Base-by-base conservation (phyloP, 345 rosid genomes). In the Salix caprea region DNA sequence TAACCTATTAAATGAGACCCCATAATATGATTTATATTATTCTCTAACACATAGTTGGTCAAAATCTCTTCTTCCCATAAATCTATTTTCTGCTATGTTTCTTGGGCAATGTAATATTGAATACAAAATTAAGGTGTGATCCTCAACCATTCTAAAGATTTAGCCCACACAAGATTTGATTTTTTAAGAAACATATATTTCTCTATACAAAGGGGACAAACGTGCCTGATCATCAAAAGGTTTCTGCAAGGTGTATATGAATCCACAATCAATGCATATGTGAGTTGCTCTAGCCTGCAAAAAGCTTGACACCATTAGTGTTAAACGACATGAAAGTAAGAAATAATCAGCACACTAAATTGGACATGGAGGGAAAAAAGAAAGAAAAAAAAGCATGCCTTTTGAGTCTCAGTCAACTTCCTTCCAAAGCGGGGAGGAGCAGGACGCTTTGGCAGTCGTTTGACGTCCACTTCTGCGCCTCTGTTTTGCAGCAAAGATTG, bases 381-480 rank as follows among this genome's bases (percentile, higher is more conserved):
- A 62, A 7, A 7, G 24, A 6, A 69, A 36, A 34, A 23, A 7
- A 56, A 15, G 44, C 80, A 81, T 81, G 77, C 97, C 98, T 92
- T 94, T 65, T 95, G 99, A 83, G 93, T 83, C 36, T 95, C 97
- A 1, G 97, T 88, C 80, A 95, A 80, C 86, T 95, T 95, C 81
- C 94, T 90, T 70, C 99, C 99, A 50, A 95, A 92, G 61, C 97
- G 94, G 1, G 99, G 97, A 75, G 99, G 99, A 76, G 97, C 95
- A 2, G 99, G 99, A 74, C 99, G 92, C 86, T 95, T 95, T 5
- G 92, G 74, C 30, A 95, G 88, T 71, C 91, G 83, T 85, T 90
- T 95, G 61, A 95, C 97, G 82, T 95, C 99, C 23, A 92, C 97
- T 0, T 85, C 89, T 73, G 89, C 95, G 36, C 98, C 98, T 84